Conservation (phyloP, 768 basidiomycete genomes). For the Xerocomellus chrysenteron region DNA sequence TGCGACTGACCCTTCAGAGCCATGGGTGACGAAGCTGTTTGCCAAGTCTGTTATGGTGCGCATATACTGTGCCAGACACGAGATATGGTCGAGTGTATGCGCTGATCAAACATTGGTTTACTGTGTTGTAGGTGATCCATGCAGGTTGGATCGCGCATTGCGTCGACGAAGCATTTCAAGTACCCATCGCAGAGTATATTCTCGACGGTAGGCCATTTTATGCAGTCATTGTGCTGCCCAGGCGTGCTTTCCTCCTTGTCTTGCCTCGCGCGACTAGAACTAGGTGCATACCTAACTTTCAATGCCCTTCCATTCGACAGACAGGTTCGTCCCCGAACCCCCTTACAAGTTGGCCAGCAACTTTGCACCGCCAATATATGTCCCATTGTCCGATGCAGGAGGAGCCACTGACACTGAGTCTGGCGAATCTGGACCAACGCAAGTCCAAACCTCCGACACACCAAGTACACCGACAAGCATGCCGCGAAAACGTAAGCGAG, state of each 20-base stretch:
- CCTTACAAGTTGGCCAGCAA: conserved; percentile 19
- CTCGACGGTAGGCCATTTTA: conserved; percentile 29
- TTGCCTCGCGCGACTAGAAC: neutral
- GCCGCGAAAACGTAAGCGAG: conserved; percentile 28
- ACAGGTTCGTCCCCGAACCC: conserved; percentile 13
- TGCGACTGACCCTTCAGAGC: conserved; percentile 26
- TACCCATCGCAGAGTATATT: conserved; percentile 28
- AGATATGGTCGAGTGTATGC: conserved; percentile 8
- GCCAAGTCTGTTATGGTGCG: conserved; percentile 31
- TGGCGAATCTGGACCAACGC: neutral
- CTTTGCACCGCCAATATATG: neutral
- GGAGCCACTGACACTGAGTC: neutral
- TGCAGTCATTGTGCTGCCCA: neutral
- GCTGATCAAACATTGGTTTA: neutral
- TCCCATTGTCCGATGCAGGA: neutral
- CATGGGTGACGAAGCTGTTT: conserved; percentile 27
- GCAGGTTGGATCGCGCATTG: conserved; percentile 33
- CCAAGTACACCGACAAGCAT: conserved; percentile 27
- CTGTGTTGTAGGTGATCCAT: conserved; percentile 26
- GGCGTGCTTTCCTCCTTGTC: neutral
- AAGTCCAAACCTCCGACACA: conserved; percentile 12
- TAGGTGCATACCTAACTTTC: conserved; percentile 1
- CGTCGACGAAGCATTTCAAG: conserved; percentile 23
- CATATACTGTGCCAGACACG: conserved; percentile 1
- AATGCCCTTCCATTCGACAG: conserved; percentile 4